Evolutionary conservation across 805 yeast genomes (phyloP).

Genomic region (Starmerella apis): DNA sequence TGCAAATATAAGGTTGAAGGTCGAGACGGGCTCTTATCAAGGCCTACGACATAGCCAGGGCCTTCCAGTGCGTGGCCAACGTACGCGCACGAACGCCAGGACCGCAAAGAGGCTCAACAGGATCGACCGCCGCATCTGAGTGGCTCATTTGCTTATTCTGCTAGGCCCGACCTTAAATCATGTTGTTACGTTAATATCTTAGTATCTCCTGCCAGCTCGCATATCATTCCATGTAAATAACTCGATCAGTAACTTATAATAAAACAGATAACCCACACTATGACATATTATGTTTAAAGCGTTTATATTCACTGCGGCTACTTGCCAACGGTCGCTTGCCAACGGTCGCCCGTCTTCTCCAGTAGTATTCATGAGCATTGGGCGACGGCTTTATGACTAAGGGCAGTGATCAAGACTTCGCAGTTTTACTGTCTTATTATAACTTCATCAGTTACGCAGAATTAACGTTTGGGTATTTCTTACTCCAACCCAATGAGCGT

Average conservation of each 20-base stretch:
- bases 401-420: neutral
- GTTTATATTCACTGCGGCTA: no score
- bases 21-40: slow-evolving; percentile 69
- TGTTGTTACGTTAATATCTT: no score
- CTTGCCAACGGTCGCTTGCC: no score
- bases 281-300: no score
- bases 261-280: no score
- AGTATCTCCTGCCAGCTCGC: no score
- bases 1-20: slow-evolving; percentile 68
- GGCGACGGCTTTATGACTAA: neutral
- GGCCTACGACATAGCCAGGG: slow-evolving; percentile 87
- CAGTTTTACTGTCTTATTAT: neutral
- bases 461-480: neutral
- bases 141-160: neutral
- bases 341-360: slow-evolving; percentile 2
- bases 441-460: neutral
- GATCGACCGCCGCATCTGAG: slow-evolving; percentile 39
- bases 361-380: neutral
- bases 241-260: no score
- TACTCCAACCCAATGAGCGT: neutral
- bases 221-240: no score
- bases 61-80: slow-evolving; percentile 74
- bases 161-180: no score
- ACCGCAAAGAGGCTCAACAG: slow-evolving; percentile 82
- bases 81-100: slow-evolving; percentile 79